These are phyloP conservation scores for Fusarium brachygibbosum DNA, from an alignment of 2,329 filamentous ascomycete genomes.

Conservation along the genomic window DNA sequence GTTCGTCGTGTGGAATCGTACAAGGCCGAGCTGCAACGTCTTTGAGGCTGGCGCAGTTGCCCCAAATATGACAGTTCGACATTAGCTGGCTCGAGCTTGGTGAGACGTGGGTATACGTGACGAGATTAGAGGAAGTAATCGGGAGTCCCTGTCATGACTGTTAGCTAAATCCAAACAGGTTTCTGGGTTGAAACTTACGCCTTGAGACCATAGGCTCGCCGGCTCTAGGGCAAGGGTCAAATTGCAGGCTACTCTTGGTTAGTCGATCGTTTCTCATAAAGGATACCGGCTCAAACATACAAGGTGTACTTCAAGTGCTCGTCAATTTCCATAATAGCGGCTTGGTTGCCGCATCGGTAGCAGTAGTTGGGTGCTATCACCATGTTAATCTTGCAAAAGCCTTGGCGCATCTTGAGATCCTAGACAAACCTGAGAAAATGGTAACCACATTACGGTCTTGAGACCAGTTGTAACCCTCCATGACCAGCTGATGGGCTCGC, in stretches of 20 bases:
- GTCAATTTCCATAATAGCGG: slow-evolving; percentile 99
- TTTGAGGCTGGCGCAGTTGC: slow-evolving; percentile 33
- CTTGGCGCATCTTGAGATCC: slow-evolving; percentile 1
- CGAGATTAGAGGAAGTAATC: slow-evolving; percentile 94
- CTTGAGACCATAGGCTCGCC: slow-evolving; percentile 99
- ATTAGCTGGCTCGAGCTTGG: slow-evolving; percentile 42
- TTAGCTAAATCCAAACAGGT: slow-evolving; percentile 26
- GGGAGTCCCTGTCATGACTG: slow-evolving; percentile 74
- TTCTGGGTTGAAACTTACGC: slow-evolving; percentile 65
- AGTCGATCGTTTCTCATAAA: slow-evolving; percentile 37
- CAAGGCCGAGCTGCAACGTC: slow-evolving; percentile 46
- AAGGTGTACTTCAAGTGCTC: slow-evolving; percentile 99
- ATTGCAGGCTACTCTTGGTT: slow-evolving; percentile 82
- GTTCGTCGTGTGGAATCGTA: slow-evolving; percentile 48
- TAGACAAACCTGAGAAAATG: slow-evolving; percentile 86
- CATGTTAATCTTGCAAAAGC: slow-evolving; percentile 13
- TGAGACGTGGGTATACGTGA: slow-evolving; percentile 48
- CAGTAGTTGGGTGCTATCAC: slow-evolving; percentile 87
- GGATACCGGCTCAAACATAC: slow-evolving; percentile 70
- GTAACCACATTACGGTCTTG: slow-evolving; percentile 98
- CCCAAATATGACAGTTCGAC: slow-evolving; percentile 31
- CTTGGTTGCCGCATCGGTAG: slow-evolving; percentile 98
- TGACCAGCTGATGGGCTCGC: slow-evolving; percentile 96
- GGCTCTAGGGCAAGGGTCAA: slow-evolving; percentile 96
- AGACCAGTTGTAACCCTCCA: slow-evolving; percentile 99